Base-by-base conservation (phyloP, 2,329 filamentous ascomycete species). In the Fusarium praegraminearum region DNA sequence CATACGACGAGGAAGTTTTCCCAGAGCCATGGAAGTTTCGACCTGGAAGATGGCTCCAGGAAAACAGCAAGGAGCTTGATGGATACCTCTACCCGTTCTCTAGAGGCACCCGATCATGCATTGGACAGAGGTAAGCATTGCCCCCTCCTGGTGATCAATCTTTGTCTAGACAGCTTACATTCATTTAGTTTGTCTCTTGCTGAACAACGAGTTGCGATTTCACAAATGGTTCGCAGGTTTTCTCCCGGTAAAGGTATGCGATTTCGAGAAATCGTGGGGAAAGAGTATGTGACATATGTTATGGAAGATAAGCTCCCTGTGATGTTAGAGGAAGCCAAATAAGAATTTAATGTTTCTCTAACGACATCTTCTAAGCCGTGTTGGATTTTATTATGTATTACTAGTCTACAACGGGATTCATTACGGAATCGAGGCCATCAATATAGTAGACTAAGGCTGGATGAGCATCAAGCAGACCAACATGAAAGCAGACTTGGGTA, bases 311-410 rank as follows among this genome's bases (percentile, higher is more conserved):
- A 40, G 5, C 36, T 20, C 3, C 36, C n/a, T 2, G 36, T 40
- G n/a, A 6, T 20, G 36, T n/a, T 40, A 3, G 36, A 20, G n/a
- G 36, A 38, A 38, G 36, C n/a, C 12, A 12, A 7, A 20, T 12
- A 12, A 13, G 1, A 12, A 5, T 30, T 30, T 11, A 0, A 0
- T 30, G 0, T 30, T 30, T 0, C 28, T 11, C 28, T 30, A 5
- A 30, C 3, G 1, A 2, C 11, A 30, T 12, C 12, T 30, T 30
- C 2, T 1, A 0, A 30, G 11, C 4, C 28, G 10, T 2, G 1
- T 12, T 12, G 28, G 5, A 2, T 2, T 10, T 5, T 6, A 30
- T 30, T 30, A 5, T 30, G 0, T 30, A 0, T 30, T 12, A 5
- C 12, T 1, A 30, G 2, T 30, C 11, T 30, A 1, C 10, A 12